These are phyloP conservation scores for Phialocephala sp. DNA, from an alignment of 2,329 filamentous ascomycete species.

Conservation along the genomic window DNA sequence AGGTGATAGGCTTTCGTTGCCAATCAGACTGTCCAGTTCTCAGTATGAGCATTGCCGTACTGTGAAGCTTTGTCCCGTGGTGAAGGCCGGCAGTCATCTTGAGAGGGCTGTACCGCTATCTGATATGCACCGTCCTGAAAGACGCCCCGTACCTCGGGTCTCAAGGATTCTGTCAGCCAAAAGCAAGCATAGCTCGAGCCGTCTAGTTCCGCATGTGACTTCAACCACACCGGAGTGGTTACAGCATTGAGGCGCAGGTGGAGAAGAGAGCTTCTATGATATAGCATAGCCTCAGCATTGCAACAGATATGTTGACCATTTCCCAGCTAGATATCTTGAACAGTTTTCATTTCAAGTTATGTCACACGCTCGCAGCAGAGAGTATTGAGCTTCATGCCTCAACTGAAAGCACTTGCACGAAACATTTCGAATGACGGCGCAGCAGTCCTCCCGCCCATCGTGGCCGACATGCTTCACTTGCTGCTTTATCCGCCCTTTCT, in stretches of 20 bases:
- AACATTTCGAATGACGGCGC: background rate
- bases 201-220: constrained; percentile 3
- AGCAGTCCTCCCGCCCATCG: background rate
- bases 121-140: constrained; percentile 9
- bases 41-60: background rate
- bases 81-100: background rate
- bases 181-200: constrained; percentile 3
- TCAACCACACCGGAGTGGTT: background rate
- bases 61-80: background rate
- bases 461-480: background rate
- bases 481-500: background rate
- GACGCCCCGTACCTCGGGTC: background rate
- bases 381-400: background rate
- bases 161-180: background rate
- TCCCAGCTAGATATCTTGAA: constrained; percentile 1
- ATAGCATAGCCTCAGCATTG: background rate
- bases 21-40: background rate
- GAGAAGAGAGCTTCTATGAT: background rate
- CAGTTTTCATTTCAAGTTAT: background rate
- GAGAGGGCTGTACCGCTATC: background rate
- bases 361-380: background rate
- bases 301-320: constrained; percentile 1
- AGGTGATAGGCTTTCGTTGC: background rate
- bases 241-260: constrained; percentile 5
- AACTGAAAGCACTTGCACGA: background rate